Evolutionary conservation across 495 filamentous ascomycete genomes (phyloP).

Genomic region (Penicillium riverlandense): DNA sequence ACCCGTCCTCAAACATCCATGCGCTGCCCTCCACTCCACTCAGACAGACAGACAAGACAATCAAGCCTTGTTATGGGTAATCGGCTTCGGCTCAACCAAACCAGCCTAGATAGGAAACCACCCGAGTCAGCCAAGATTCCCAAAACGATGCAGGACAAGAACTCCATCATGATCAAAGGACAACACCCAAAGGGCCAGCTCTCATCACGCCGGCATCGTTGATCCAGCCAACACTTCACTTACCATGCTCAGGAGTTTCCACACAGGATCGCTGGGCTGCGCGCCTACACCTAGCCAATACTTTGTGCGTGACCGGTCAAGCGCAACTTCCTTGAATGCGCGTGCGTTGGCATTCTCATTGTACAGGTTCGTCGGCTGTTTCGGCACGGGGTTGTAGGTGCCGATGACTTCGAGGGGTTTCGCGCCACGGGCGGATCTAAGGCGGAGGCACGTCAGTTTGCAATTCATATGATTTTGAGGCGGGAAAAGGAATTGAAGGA

Average conservation of each 20-base stretch:
- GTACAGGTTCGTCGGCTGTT: conserved; percentile 53
- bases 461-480: conserved; percentile 18
- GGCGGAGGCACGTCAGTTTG: neutral
- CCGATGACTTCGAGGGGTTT: conserved; percentile 90
- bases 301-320: conserved; percentile 72
- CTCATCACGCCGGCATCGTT: neutral
- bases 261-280: conserved; percentile 82
- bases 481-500: conserved; percentile 14
- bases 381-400: conserved; percentile 88
- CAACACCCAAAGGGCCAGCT: neutral
- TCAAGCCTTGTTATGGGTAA: conserved; percentile 19
- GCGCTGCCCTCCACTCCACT: no score
- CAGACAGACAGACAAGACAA: neutral
- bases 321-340: conserved; percentile 79
- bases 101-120: conserved; percentile 13
- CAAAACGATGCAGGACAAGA: neutral
- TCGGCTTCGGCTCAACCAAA: conserved; percentile 22
- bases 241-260: conserved; percentile 84
- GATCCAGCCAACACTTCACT: conserved; percentile 15
- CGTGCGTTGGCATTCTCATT: conserved; percentile 51
- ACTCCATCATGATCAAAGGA: neutral
- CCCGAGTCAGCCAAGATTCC: neutral
- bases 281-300: conserved; percentile 98
- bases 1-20: no score
- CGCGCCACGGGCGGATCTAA: conserved; percentile 64